Base-by-base conservation (phyloP, 176 grass and related monocot genomes). In the Carex parvula region DNA sequence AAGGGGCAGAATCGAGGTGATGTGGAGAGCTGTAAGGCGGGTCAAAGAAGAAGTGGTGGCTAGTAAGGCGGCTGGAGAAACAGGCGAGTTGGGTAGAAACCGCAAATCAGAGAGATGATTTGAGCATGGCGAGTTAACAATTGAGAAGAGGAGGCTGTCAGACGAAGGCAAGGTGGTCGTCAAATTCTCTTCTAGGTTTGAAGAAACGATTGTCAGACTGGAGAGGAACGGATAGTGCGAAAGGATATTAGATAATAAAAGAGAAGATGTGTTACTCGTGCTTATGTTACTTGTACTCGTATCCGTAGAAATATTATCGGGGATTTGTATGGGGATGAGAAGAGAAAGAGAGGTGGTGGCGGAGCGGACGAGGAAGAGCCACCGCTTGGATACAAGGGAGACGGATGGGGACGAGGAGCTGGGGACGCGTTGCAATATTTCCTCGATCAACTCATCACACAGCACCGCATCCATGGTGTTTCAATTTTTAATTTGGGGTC, bases 391-490 rank as follows among this genome's bases (percentile, higher is more conserved):
- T 73, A 94, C 95, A 41, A 93, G 95, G 79, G 92, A 98, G 20
- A 91, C 86, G 18, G 88, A 64, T 29, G 89, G 89, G 12, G 88
- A 83, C 3, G 92, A 62, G 55, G 88, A 80, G 42, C 84, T 79
- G 55, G 88, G 95, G 35, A 94, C 86, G 22, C 90, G 86, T 78
- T 84, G 81, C 71, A 98, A 63, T 56, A 98, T 94, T 84, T 94
- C 95, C 86, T 91, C 90, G 54, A 98, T 86, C 41, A 98, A 79
- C 79, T 98, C 95, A 74, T 94, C 92, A 86, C 92, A 98, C 24
- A 98, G 65, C 21, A 89, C 84, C 46, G 68, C 50, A 89, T 94
- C 95, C 90, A 86, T 79, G 56, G 56, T 64, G 69, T 50, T 35
- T 33, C 55, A 20, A 16, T 69, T 12, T 42, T 64, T 42, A n/a